A percentile compares a stretch with the other conserved stretches of the same genome.
phyloP scores from a whole-genome alignment of 768 basidiomycete genomes.

The Calvatia gigantea region DNA sequence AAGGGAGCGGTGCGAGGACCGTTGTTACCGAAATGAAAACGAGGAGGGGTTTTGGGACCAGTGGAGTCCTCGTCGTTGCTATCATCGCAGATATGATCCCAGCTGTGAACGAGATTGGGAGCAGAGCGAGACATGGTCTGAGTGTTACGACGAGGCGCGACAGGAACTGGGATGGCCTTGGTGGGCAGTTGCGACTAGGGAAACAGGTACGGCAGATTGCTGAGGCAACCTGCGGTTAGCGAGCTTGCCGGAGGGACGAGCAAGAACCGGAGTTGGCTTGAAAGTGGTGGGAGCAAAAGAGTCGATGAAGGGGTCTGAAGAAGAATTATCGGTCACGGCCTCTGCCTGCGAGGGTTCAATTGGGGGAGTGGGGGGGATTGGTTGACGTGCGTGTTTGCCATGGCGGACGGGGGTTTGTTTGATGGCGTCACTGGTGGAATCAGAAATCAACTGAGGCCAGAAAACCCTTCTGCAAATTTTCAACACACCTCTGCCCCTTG shows the following conservation, averaged over 20 bases:
- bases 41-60: slow-evolving; percentile 55
- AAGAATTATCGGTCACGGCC: slow-evolving; percentile 36
- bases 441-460: neutral
- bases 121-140: slow-evolving; percentile 47
- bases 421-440: neutral
- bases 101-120: slow-evolving; percentile 38
- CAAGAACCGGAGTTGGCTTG: slow-evolving; percentile 36
- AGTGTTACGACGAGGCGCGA: slow-evolving; percentile 10
- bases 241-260: slow-evolving; percentile 52
- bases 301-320: slow-evolving; percentile 47
- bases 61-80: slow-evolving; percentile 44
- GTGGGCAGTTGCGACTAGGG: slow-evolving; percentile 32
- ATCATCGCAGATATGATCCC: slow-evolving; percentile 76
- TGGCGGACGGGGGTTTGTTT: slow-evolving; percentile 47
- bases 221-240: slow-evolving; percentile 51
- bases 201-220: slow-evolving; percentile 21
- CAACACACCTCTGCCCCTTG: slow-evolving; percentile 19
- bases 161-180: slow-evolving; percentile 52
- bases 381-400: slow-evolving; percentile 54
- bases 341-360: slow-evolving; percentile 63
- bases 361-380: slow-evolving; percentile 49
- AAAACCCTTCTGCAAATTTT: neutral
- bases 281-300: slow-evolving; percentile 22
- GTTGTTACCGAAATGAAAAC: slow-evolving; percentile 30
- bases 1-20: slow-evolving; percentile 54